Percentiles rank a stretch among this genome's conserved stretches.
phyloP scores from a whole-genome alignment of 371 early-diverging fungal genomes.

The Lichtheimia corymbifera region DNA sequence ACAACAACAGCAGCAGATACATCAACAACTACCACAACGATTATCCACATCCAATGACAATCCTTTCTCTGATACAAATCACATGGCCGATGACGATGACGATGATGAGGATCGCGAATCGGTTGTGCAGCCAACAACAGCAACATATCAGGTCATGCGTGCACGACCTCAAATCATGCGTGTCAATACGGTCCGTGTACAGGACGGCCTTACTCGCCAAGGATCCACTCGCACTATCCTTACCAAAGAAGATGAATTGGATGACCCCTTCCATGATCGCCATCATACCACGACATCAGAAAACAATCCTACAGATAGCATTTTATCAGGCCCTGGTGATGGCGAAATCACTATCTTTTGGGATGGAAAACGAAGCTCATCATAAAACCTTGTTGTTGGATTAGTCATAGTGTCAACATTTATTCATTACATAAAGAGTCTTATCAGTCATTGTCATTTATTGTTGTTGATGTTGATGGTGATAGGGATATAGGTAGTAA shows the following conservation, averaged over 20 bases:
- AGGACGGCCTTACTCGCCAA: slow-evolving; percentile 28
- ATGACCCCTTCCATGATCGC: slow-evolving; percentile 45
- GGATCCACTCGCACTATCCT: slow-evolving; percentile 33
- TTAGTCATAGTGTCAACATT: neutral
- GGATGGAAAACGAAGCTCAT: slow-evolving; percentile 24
- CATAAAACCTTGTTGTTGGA: neutral
- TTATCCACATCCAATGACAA: slow-evolving; percentile 3
- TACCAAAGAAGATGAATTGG: slow-evolving; percentile 16
- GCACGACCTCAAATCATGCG: slow-evolving; percentile 51
- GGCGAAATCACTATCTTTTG: slow-evolving; percentile 56
- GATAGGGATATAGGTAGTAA: too few species aligned
- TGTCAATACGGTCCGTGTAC: slow-evolving; percentile 40
- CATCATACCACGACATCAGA: slow-evolving; percentile 15
- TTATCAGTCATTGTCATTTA: neutral
- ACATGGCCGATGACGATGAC: slow-evolving; percentile 2
- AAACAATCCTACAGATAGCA: slow-evolving; percentile 27
- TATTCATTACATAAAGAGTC: neutral
- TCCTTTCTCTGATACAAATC: slow-evolving; percentile 17
- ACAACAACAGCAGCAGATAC: neutral
- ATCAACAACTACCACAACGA: neutral
- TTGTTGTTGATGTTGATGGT: too few species aligned
- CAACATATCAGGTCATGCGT: slow-evolving; percentile 41
- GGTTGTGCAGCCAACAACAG: slow-evolving; percentile 15
- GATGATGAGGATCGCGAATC: slow-evolving; percentile 27
- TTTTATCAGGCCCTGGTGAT: slow-evolving; percentile 43